phyloP scores from a whole-genome alignment of 805 yeast species.

The Candida michaelii region DNA sequence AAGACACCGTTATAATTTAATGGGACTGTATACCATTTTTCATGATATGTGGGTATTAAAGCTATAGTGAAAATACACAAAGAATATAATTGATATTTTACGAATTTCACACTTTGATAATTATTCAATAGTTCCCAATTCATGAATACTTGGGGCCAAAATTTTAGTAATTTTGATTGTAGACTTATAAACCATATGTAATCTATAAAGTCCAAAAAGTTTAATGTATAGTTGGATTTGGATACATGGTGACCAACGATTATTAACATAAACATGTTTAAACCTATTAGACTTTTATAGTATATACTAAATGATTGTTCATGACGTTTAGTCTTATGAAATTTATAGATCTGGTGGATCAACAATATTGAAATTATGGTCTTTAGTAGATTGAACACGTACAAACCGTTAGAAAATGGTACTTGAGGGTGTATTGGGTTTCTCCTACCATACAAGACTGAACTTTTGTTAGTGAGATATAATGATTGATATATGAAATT shows the following conservation, averaged over 20 bases:
- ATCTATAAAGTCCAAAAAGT: conserved; percentile 41
- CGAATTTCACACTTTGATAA: conserved; percentile 2
- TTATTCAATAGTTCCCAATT: conserved; percentile 24
- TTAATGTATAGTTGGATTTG: conserved; percentile 2
- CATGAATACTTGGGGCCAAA: conserved; percentile 42
- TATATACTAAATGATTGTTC: conserved; percentile 11
- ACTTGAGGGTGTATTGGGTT: conserved; percentile 10
- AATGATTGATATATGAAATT: conserved; percentile 2
- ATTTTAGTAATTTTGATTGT: conserved; percentile 21
- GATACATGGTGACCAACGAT: conserved; percentile 12
- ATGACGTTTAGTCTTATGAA: conserved; percentile 6
- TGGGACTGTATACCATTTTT: conserved; percentile 21
- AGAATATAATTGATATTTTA: conserved; percentile 8
- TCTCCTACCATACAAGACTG: conserved; percentile 7
- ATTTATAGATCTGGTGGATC: conserved; percentile 6
- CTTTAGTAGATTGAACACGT: not conserved
- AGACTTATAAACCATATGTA: conserved; percentile 38
- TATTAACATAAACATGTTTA: conserved; percentile 1
- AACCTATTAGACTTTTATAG: not conserved
- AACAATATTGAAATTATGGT: conserved; percentile 6
- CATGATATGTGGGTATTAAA: not conserved
- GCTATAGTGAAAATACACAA: conserved; percentile 1
- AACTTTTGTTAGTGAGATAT: not conserved
- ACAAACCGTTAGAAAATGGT: not conserved
- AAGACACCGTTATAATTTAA: conserved; percentile 17